Evolutionary conservation across 345 rosid genomes (phyloP).

Genomic region (Aegle marmelos): DNA sequence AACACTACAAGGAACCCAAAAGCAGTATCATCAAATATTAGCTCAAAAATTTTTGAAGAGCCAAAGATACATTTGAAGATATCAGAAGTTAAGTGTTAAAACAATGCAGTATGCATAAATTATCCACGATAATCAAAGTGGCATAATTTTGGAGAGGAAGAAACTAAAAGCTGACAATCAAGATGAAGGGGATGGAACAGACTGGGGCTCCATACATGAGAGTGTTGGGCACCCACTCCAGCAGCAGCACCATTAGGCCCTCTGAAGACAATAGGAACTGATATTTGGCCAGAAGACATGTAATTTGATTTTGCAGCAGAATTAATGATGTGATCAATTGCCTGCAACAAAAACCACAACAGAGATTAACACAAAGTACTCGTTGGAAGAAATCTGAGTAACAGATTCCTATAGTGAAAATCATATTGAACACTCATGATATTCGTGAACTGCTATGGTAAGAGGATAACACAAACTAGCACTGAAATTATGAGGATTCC

Average conservation of each 20-base stretch:
- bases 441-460: not conserved
- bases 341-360: constrained; percentile 43
- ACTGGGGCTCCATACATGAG: constrained; percentile 52
- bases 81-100: not conserved
- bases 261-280: constrained; percentile 85
- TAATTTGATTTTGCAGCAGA: constrained; percentile 85
- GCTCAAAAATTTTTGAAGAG: not conserved
- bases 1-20: constrained; percentile 57
- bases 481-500: not conserved
- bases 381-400: not conserved
- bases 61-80: not conserved
- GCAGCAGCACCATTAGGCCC: constrained; percentile 99
- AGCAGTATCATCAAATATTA: not conserved
- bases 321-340: constrained; percentile 89
- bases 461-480: not conserved
- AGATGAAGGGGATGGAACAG: not conserved
- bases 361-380: not conserved
- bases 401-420: not conserved
- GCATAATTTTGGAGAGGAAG: not conserved
- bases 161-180: not conserved
- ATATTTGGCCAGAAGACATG: constrained; percentile 86
- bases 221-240: constrained; percentile 98
- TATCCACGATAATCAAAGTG: not conserved
- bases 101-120: not conserved
- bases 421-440: not conserved